Base-by-base conservation (phyloP, 768 basidiomycete species). In the Cantharellus anzutake region DNA sequence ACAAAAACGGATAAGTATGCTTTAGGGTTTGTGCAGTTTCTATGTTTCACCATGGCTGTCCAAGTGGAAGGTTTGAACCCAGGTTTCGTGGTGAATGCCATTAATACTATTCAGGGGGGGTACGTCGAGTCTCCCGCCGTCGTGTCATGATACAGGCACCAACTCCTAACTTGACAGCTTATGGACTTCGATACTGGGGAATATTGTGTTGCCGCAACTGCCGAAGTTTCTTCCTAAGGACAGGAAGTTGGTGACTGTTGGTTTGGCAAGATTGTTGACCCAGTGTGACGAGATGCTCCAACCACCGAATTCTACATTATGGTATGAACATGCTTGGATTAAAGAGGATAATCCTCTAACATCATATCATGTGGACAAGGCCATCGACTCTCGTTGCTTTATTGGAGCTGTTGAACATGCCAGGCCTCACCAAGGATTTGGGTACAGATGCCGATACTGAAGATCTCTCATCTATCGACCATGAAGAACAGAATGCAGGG, bases 1-100 rank as follows among this genome's bases (percentile, higher is more conserved):
- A 87, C 78, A 72, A 91, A 91, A 70, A 94, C 92, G 20, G 84
- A 92, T 64, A 85, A 82, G 69, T 97, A 83, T 68, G 80, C 82
- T 4, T 86, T 90, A 68, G 76, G 81, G 56, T 85, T 97, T 67
- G 77, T 86, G 3, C 75, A 79, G 65, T 94, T 94, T 71, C 68
- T 93, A 63, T 71, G 84, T 39, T 86, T 81, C 70, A 73, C 77
- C 29, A 78, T 86, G 71, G 89, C 91, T 11, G 68, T 94, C 64
- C 76, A 85, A 60, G 78, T 80, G 35, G 78, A 80, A 1, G 84
- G 82, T 3, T 72, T 93, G 35, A 78, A 79, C 0, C 86, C 92
- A 0, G 87, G 96, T 66, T 84, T 79, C 64, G 68, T 94, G 55
- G 81, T 93, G 62, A 73, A 74, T n/a, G 77, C 79, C 2, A 71